A percentile compares a stretch with the other conserved stretches of the same genome.
These are phyloP conservation scores for Sequoia sempervirens DNA, from an alignment of 75 land plant genomes.

Conservation along the genomic window DNA sequence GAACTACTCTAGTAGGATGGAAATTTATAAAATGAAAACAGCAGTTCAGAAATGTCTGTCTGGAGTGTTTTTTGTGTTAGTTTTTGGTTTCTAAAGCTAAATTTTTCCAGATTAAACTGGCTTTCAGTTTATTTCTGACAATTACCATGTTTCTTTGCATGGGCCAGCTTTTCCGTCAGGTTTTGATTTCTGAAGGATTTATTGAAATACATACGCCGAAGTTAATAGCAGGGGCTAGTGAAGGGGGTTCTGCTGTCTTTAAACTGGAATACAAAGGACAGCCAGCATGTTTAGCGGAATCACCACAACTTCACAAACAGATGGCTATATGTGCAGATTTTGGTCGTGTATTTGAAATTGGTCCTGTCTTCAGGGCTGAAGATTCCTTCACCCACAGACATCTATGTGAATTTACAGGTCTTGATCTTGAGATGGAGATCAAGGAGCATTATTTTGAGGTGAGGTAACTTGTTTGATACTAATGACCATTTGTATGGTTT, in stretches of 20 bases:
- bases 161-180: constrained; percentile 66
- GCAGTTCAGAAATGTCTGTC: neutral
- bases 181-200: constrained; percentile 55
- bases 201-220: constrained; percentile 79
- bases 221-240: constrained; percentile 87
- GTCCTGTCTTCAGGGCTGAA: constrained; percentile 93
- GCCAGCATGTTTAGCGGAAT: constrained; percentile 92
- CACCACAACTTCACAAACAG: constrained; percentile 96
- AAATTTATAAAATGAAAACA: neutral
- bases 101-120: neutral
- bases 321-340: constrained; percentile 93
- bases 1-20: neutral
- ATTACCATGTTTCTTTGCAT: constrained; percentile 1
- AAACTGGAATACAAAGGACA: constrained; percentile 80
- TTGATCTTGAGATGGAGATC: constrained; percentile 98
- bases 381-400: constrained; percentile 93
- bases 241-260: constrained; percentile 96
- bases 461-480: constrained; percentile 3
- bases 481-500: neutral
- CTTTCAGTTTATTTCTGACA: neutral
- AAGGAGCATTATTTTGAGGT: constrained; percentile 90
- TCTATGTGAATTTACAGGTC: constrained; percentile 91
- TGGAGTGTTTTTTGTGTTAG: neutral
- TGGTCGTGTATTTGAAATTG: constrained; percentile 90
- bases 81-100: constrained; percentile 3